phyloP scores from a whole-genome alignment of 1,284 basidiomycete genomes.

The Thelephora terrestris region DNA sequence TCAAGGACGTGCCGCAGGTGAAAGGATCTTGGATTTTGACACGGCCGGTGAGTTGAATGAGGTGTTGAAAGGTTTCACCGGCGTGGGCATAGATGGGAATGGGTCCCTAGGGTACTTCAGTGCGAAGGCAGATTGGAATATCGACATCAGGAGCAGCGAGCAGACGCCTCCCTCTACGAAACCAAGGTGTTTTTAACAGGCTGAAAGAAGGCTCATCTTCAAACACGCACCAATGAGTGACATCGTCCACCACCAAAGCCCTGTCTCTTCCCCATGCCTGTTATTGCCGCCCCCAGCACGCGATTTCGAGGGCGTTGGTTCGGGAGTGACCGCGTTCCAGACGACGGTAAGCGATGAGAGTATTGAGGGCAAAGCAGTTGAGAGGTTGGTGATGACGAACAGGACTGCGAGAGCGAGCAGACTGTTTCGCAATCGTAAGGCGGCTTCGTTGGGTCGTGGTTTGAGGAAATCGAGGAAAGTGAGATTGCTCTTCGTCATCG shows the following conservation, averaged over 20 bases:
- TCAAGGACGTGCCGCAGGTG: slow-evolving; percentile 8
- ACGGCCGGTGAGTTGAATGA: slow-evolving; percentile 1
- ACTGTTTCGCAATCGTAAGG: slow-evolving; percentile 10
- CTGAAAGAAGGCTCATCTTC: no score
- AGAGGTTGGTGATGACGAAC: slow-evolving; percentile 11
- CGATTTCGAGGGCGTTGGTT: no score
- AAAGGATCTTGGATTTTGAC: slow-evolving; percentile 5
- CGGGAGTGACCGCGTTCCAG: slow-evolving; percentile 6
- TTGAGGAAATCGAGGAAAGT: slow-evolving; percentile 11
- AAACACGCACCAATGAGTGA: background rate
- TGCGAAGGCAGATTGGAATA: slow-evolving; percentile 10
- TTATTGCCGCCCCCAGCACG: no score
- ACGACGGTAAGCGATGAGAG: slow-evolving; percentile 10
- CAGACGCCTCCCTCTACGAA: slow-evolving; percentile 8
- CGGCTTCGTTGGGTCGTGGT: slow-evolving; percentile 11
- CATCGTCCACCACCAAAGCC: slow-evolving; percentile 1
- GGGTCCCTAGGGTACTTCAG: slow-evolving; percentile 9
- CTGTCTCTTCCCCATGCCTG: background rate
- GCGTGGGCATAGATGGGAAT: slow-evolving; percentile 8
- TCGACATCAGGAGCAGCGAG: slow-evolving; percentile 8
- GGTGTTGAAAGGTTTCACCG: slow-evolving; percentile 4
- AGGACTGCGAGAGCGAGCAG: slow-evolving; percentile 9
- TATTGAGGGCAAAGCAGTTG: slow-evolving; percentile 10
- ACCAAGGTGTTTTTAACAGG: background rate
- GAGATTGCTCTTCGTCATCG: no score